Percentiles rank a stretch among this genome's conserved stretches.
These are phyloP conservation scores for Straminergon stramineum DNA, from an alignment of 225 moss, liverwort and hornwort genomes.

Conservation along the genomic window DNA sequence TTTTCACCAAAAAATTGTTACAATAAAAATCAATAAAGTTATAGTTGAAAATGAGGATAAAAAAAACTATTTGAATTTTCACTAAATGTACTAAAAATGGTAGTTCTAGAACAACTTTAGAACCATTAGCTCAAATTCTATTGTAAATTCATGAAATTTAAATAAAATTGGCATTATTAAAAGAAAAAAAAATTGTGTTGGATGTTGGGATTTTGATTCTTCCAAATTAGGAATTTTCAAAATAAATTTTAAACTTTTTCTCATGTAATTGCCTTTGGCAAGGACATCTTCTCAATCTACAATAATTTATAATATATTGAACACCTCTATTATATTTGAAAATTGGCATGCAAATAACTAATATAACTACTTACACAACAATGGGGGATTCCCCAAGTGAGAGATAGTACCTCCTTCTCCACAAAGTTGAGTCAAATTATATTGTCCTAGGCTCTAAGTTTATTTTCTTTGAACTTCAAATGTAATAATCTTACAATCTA, in stretches of 20 bases:
- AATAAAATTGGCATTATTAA: no score
- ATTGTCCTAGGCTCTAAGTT: rapidly evolving
- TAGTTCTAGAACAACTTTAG: no score
- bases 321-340: background rate
- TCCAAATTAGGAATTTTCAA: background rate
- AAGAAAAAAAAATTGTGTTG: no score
- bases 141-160: no score
- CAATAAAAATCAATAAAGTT: background rate
- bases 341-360: background rate
- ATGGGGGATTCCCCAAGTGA: background rate
- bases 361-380: background rate
- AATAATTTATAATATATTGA: no score
- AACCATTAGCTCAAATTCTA: no score
- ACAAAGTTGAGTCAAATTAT: background rate
- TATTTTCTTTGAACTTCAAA: background rate
- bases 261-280: background rate
- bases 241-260: background rate
- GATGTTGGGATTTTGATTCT: background rate
- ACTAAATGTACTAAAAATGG: no score
- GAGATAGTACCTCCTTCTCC: background rate
- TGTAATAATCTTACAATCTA: background rate
- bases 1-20: rapidly evolving
- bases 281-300: background rate
- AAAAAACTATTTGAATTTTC: no score
- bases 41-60: background rate